phyloP scores from a whole-genome alignment of 2,329 filamentous ascomycete species.

The Aspergillus carbonarius region DNA sequence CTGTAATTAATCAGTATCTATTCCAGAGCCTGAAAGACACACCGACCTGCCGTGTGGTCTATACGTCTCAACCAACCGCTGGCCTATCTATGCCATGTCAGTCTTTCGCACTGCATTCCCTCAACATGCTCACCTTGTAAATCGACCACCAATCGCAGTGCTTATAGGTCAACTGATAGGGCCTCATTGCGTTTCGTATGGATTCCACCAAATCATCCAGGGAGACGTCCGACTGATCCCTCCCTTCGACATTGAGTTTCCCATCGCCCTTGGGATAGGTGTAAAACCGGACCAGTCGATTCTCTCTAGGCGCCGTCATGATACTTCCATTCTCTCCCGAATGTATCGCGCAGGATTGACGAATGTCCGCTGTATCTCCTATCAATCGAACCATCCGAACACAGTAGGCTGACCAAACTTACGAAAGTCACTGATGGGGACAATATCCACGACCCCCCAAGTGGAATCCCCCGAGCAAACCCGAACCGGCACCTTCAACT shows the following conservation, averaged over 20 bases:
- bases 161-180: constrained; percentile 14
- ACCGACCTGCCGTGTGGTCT: not conserved
- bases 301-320: constrained; percentile 20
- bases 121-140: constrained; percentile 12
- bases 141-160: constrained; percentile 20
- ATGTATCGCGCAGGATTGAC: constrained; percentile 15
- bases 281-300: constrained; percentile 18
- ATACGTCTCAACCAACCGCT: not conserved
- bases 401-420: no score
- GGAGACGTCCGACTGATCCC: not conserved
- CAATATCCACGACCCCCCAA: constrained; percentile 52
- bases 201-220: constrained; percentile 10
- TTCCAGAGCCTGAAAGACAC: fast-evolving
- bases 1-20: not conserved
- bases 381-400: no score
- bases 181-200: constrained; percentile 7
- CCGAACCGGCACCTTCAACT: constrained; percentile 57
- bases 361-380: constrained; percentile 24
- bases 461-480: constrained; percentile 52
- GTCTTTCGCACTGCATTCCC: not conserved
- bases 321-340: constrained; percentile 13
- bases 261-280: constrained; percentile 10
- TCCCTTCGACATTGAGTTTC: not conserved
- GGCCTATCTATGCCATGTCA: not conserved
- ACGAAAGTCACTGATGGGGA: constrained; percentile 47